These are phyloP conservation scores for Kluyveromyces aestuarii DNA, from an alignment of 805 yeast genomes.

Conservation along the genomic window DNA sequence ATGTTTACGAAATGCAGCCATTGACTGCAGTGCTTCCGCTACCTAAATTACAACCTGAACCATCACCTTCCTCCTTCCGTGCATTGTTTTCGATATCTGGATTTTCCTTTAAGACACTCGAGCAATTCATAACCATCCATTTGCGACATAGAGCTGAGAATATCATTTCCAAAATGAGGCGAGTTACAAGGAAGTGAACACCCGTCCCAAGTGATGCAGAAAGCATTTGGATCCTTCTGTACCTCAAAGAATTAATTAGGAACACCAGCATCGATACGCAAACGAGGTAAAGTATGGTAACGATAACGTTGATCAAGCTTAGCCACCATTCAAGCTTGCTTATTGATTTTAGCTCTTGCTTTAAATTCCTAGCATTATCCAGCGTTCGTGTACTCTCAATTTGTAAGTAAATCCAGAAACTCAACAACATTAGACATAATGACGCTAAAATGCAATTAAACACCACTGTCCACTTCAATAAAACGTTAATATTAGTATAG, in stretches of 20 bases:
- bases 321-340: neutral
- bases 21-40: constrained; percentile 1
- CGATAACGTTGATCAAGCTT: neutral
- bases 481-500: neutral
- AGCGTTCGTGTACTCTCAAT: neutral
- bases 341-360: neutral
- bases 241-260: constrained; percentile 1
- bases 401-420: constrained; percentile 1
- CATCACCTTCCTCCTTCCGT: neutral
- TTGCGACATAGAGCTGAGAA: neutral
- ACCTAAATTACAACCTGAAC: neutral
- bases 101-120: neutral
- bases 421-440: neutral
- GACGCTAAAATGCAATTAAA: constrained; percentile 1
- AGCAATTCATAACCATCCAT: neutral
- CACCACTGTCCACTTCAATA: constrained; percentile 1
- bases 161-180: neutral
- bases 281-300: neutral
- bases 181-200: neutral
- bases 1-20: neutral
- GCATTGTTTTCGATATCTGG: neutral
- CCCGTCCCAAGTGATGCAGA: constrained; percentile 1
- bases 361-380: neutral
- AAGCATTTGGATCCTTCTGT: neutral
- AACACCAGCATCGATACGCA: neutral